Base-by-base conservation (phyloP, 345 rosid genomes). In the Brassica juncea region DNA sequence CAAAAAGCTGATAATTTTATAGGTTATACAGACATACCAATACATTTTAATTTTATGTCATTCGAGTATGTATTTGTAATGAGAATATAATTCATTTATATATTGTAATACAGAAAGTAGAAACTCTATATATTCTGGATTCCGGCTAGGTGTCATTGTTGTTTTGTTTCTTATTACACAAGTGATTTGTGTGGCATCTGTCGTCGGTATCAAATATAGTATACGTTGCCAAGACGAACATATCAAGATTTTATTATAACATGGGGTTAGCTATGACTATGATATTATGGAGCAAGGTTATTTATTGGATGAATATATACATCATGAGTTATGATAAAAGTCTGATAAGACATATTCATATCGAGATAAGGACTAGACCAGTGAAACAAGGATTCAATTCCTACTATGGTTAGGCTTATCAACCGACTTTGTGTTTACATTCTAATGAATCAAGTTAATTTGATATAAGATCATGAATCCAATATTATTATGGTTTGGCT, bases 181-280 rank as follows among this genome's bases (percentile, higher is more conserved):
- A 15, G 8, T 69, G 28, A 6, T 69, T 69, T 76, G 62, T 60
- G 55, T 77, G 70, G 57, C 35, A 32, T 21, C 63, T 25, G 63
- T 70, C 70, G 70, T 47, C 6, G 52, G 55, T 61, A 69, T 23
- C 74, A 31, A 32, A 14, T 6, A 21, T 19, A 23, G 10, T 12
- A 23, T 30, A 23, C 19, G 49, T 34, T 70, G 61, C 6, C 71
- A 70, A 70, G 58, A 70, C 57, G 39, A 63, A 61, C 65, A 35
- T 39, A 54, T 63, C 80, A 70, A 32, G 70, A 23, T 8, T 42
- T 60, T 52, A 4, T 23, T 77, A n/a, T 62, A 8, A 68, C 79
- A 42, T 68, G 68, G 67, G 73, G 25, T 76, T 58, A 39, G 79
- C 19, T 19, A 19, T 19, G 19, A 19, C 67, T 57, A 67, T 66